These are phyloP conservation scores for Artemisia annua DNA, from an alignment of 129 eudicot species.

Conservation along the genomic window DNA sequence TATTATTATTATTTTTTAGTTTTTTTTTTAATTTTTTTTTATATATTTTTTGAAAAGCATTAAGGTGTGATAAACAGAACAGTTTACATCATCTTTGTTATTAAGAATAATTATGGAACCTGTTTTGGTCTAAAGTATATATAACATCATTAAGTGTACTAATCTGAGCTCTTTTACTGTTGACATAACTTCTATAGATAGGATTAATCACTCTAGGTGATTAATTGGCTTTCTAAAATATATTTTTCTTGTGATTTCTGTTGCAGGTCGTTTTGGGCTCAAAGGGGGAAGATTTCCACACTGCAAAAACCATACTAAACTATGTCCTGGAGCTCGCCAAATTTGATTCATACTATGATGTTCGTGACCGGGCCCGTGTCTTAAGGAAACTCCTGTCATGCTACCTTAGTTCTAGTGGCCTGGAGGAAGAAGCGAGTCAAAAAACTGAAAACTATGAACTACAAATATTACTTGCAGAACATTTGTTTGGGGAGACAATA, in stretches of 20 bases:
- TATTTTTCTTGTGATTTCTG: constrained; percentile 12
- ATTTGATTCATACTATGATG: constrained; percentile 77
- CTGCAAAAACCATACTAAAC: constrained; percentile 43
- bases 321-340: constrained; percentile 86
- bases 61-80: constrained; percentile 52
- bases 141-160: no score
- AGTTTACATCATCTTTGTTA: not conserved
- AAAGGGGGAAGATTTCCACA: constrained; percentile 50
- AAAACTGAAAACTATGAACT: constrained; percentile 32
- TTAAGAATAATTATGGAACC: no score
- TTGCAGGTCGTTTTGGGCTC: constrained; percentile 71
- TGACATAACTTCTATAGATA: no score
- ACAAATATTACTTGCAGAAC: constrained; percentile 44
- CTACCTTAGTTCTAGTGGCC: constrained; percentile 36
- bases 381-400: constrained; percentile 55
- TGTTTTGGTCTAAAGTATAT: no score
- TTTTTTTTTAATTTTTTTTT: no score
- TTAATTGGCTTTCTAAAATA: no score
- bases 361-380: constrained; percentile 90
- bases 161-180: no score
- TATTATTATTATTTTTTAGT: no score
- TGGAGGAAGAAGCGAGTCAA: constrained; percentile 38
- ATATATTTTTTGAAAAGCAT: not conserved
- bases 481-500: constrained; percentile 46
- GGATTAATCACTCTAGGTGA: no score